Percentiles rank a stretch among this genome's conserved stretches.
Evolutionary conservation across 139 green algal species (phyloP).

Genomic region (Trebouxia sp.): DNA sequence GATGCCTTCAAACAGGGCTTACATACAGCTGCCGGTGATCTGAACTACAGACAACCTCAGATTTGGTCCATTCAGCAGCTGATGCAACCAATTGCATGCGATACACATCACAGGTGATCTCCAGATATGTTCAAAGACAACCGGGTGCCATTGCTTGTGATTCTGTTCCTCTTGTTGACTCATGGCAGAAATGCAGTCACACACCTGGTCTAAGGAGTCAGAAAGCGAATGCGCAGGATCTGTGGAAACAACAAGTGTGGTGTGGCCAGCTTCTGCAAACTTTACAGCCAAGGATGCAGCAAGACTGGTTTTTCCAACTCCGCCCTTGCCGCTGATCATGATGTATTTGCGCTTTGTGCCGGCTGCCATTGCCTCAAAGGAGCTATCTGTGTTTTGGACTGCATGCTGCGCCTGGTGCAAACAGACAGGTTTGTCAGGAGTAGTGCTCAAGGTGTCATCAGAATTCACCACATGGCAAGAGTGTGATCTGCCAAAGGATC

Average conservation of each 20-base stretch:
- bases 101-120: not conserved
- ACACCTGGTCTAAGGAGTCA: constrained; percentile 90
- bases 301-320: constrained; percentile 97
- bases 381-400: not conserved
- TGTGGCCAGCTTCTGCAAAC: constrained; percentile 87
- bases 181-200: not conserved
- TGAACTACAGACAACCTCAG: too few relatives aligned
- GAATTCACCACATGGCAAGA: too few relatives aligned
- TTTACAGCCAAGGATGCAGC: constrained; percentile 87
- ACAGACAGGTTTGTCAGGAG: too few relatives aligned
- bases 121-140: not conserved
- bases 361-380: constrained; percentile 69
- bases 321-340: constrained; percentile 91
- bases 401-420: not conserved
- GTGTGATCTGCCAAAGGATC: too few relatives aligned
- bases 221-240: constrained; percentile 96
- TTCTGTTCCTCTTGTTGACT: not conserved
- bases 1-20: too few relatives aligned
- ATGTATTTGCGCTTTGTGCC: constrained; percentile 84
- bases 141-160: too few relatives aligned
- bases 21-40: too few relatives aligned
- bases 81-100: not conserved
- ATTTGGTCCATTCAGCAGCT: too few relatives aligned
- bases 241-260: constrained; percentile 93
- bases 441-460: too few relatives aligned